These are phyloP conservation scores for Phytophthora ramorum DNA, from an alignment of 352 stramenopile genomes.

Conservation along the genomic window DNA sequence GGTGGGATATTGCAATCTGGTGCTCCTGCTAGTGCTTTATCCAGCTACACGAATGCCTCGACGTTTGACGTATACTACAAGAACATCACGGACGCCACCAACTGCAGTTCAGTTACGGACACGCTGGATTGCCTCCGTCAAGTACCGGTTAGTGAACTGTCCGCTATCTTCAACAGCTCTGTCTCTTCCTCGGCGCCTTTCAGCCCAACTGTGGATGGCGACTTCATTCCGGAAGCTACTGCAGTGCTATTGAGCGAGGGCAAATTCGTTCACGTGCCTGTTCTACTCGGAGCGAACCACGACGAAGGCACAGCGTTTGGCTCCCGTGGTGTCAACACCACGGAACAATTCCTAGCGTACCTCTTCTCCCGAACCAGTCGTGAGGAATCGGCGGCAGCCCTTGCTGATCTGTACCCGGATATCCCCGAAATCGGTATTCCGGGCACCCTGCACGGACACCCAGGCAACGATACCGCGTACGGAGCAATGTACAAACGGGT, in stretches of 20 bases:
- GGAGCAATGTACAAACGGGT: slow-evolving; percentile 31
- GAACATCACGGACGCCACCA: slow-evolving; percentile 29
- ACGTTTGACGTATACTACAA: slow-evolving; percentile 35
- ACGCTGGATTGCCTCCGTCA: slow-evolving; percentile 32
- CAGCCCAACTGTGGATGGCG: slow-evolving; percentile 29
- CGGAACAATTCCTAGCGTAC: slow-evolving; percentile 25
- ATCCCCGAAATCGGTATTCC: slow-evolving; percentile 29
- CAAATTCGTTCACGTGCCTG: slow-evolving; percentile 32
- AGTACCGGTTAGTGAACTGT: slow-evolving; percentile 28
- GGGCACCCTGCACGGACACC: slow-evolving; percentile 27
- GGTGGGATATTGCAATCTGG: slow-evolving; percentile 37
- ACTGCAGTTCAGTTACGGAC: slow-evolving; percentile 25
- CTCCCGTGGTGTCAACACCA: slow-evolving; percentile 14
- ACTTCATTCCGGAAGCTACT: slow-evolving; percentile 6
- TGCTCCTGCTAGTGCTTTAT: slow-evolving; percentile 4
- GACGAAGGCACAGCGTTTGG: slow-evolving; percentile 37
- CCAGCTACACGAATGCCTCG: slow-evolving; percentile 20
- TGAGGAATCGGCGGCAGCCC: too few species aligned
- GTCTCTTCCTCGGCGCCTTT: slow-evolving; percentile 19
- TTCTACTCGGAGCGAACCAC: slow-evolving; percentile 29
- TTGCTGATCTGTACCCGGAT: slow-evolving; percentile 27
- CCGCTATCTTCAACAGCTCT: slow-evolving; percentile 30
- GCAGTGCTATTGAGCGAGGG: slow-evolving; percentile 17
- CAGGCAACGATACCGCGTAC: background rate
- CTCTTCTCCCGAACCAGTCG: background rate